Base-by-base conservation (phyloP, 148 eudicot species). In the Agrostemma githago region DNA sequence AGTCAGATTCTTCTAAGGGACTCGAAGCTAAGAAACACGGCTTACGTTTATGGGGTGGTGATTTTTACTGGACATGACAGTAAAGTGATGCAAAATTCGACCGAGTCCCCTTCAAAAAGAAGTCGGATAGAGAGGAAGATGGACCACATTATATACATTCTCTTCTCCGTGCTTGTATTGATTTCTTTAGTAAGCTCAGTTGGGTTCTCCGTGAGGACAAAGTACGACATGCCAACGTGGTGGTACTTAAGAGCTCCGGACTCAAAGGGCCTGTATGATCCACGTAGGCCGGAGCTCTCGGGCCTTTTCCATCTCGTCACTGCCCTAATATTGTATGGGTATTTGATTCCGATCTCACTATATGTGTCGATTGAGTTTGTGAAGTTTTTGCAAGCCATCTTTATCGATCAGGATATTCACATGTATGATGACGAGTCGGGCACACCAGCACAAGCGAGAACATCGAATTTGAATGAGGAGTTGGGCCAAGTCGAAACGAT, bases 361-460 rank as follows among this genome's bases (percentile, higher is more conserved):
- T 95, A 95, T 74, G 98, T 92, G 64, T 95, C 97, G 4, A 92
- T 95, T 65, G 98, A 95, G 84, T 88, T 95, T 73, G 98, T 95
- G 51, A 95, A 95, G 86, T 91, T 95, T 75, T 78, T 95, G 40
- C 98, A 95, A 84, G 97, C 97, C 56, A 82, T 79, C 76, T 95
- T 95, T 64, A 95, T 95, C 59, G 92, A 95, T 70, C 83, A 84
- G 51, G 98, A 92, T 72, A 79, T 87, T 68, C 83, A 87, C 46
- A 92, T 95, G 97, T 95, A 88, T 77, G 88, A 95, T 78, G 93
- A 89, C 66, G 97, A 92, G 74, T 86, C 88, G 4, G 92, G 92
- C 34, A 95, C 92, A 61, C 95, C 96, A 62, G 98, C 98, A 46
- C 87, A 83, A 81, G 98, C 98, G 8, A 80, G 97, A 70, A 95